Conservation (phyloP, 108 stramenopile species). For the Cyclostephanos tholiformis region DNA sequence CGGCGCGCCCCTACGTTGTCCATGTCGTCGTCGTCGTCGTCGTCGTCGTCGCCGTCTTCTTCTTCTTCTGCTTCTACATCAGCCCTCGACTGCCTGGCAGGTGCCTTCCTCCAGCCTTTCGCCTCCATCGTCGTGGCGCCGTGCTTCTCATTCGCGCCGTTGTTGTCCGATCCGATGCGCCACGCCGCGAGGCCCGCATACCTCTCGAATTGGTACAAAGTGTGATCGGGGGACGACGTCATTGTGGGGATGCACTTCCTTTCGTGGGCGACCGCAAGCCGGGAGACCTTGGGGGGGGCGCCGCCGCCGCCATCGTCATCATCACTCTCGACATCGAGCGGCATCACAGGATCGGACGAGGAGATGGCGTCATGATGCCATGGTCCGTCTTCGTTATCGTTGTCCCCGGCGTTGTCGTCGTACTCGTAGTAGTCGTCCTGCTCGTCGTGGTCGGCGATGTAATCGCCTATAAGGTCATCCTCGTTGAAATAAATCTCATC, state of each 20-base stretch:
- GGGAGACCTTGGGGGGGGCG: not conserved
- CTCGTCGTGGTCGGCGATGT: slow-evolving; percentile 44
- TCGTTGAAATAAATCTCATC: slow-evolving; percentile 46
- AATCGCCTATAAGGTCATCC: slow-evolving; percentile 65
- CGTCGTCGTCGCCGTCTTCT: slow-evolving; percentile 12
- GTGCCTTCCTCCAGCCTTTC: slow-evolving; percentile 35
- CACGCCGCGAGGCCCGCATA: slow-evolving; percentile 38
- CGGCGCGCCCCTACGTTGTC: slow-evolving; percentile 14
- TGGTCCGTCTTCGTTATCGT: too few species aligned
- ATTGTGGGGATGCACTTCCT: too few species aligned
- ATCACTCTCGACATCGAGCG: not conserved
- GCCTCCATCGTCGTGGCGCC: slow-evolving; percentile 48
- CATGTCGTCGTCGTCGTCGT: slow-evolving; percentile 22
- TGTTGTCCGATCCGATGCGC: slow-evolving; percentile 14
- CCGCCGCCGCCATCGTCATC: not conserved
- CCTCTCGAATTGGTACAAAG: slow-evolving; percentile 38
- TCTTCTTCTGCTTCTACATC: not conserved
- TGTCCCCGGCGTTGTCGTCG: too few species aligned
- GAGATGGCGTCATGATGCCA: too few species aligned
- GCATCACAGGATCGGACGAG: too few species aligned
- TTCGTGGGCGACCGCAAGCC: too few species aligned
- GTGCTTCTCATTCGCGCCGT: slow-evolving; percentile 4
- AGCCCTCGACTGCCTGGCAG: not conserved
- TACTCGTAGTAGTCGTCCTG: too few species aligned
- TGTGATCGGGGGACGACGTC: not conserved